Percentiles rank a stretch among this genome's conserved stretches.
Conservation (phyloP, 2,329 filamentous ascomycete genomes). For the Sporothrix euskadiensis region DNA sequence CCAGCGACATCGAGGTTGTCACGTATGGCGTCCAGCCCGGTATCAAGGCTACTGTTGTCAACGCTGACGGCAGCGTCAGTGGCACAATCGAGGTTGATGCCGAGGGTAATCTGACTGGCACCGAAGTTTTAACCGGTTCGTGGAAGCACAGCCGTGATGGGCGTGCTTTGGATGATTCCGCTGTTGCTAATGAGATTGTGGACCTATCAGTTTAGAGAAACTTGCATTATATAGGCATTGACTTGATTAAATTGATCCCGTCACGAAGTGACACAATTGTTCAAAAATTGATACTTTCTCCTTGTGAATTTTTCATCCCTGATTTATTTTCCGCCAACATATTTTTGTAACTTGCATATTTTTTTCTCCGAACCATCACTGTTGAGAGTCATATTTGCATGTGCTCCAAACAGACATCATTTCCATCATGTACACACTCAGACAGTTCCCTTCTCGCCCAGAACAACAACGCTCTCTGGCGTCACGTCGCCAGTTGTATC, state of each 20-base stretch:
- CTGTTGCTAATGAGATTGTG: not conserved
- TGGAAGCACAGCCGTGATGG: not conserved
- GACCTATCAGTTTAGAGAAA: not conserved
- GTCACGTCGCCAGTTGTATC: constrained; percentile 39
- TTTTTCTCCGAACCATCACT: no score
- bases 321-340: no score
- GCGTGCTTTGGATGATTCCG: not conserved
- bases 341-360: no score
- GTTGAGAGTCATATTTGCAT: no score
- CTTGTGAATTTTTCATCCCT: no score
- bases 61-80: not conserved
- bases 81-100: not conserved
- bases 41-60: not conserved
- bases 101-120: not conserved
- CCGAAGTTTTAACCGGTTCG: not conserved
- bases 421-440: not conserved
- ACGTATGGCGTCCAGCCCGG: not conserved
- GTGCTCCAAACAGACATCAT: not conserved
- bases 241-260: not conserved
- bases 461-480: not conserved
- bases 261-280: no score
- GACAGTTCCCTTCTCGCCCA: not conserved
- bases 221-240: not conserved
- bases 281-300: no score
- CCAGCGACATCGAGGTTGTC: not conserved